Base-by-base conservation (phyloP, 768 basidiomycete species). In the Hirschioporus abietinus region DNA sequence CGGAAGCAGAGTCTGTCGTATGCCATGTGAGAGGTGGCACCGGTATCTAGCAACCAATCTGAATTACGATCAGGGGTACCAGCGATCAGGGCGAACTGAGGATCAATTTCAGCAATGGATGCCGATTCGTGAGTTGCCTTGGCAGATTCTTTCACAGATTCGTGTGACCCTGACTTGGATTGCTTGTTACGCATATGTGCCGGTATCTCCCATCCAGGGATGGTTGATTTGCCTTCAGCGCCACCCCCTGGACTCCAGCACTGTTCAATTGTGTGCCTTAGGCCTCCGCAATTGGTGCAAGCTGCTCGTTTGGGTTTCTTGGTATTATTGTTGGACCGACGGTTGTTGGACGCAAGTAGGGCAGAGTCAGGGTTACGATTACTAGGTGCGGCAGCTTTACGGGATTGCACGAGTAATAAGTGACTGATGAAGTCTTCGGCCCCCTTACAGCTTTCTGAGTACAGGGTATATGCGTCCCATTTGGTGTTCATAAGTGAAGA, bases 11-110 rank as follows among this genome's bases (percentile, higher is more conserved):
- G 6, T 20, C 64, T 7, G 26, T 74, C 66, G 0, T 63, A 65
- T 63, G 75, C 74, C 65, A 70, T 77, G 63, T 74, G 70, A 34
- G 75, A 69, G 12, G 63, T 72, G 0, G 75, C 73, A 7, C 72
- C 75, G 20, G 72, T 73, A 60, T 76, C 71, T 7, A 63, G 57
- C 20, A 57, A 35, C 63, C 60, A 61, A 18, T 61, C 17, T 12
- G 60, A 9, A 15, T 17, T 25, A 18, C 24, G 10, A 7, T 61
- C 9, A 3, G 24, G 5, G 3, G 15, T 24, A 9, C 9, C 6
- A 1, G 60, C 23, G 1, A 24, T 2, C 23, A 61, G 1, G 4
- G 25, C 60, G 17, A 61, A 61, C 20, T 25, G 15, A 25, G 23
- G 1, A 34, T 25, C 25, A 23, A 59, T 26, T 59, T 59, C n/a